Evolutionary conservation across 768 basidiomycete species (phyloP), one percentile per base, ranked within the genome.

Genomic region (Phanerodontia chrysosporium): DNA sequence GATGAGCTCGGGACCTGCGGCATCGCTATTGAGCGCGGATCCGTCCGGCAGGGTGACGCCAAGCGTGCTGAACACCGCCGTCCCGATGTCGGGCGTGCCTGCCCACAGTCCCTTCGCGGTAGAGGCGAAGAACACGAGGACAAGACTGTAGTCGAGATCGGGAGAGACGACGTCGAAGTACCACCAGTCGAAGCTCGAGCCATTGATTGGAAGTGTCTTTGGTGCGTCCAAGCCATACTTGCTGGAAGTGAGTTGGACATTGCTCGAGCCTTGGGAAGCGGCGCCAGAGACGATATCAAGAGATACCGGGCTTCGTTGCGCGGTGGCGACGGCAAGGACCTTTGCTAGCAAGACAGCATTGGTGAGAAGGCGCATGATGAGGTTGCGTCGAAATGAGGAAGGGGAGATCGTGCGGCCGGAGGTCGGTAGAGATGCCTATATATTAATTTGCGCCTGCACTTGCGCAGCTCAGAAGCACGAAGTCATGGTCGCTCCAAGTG

Each of bases 131-230:
- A 61, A 39, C 24, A 51, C 35, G 30, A 61, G 16, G 29, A 56
- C 55, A 12, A 45, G 28, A 36, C 51, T 54, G 39, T 57, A 51
- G 21, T 36, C 35, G 44, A 61, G 44, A 30, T 58, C 51, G 21
- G 16, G 7, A 8, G 60, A 35, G 27, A 61, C 45, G 30, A 56
- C 60, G 49, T 61, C 60, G 49, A 49, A 61, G 45, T 61, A 61
- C 60, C 60, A 61, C 60, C 55, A 57, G 51, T 61, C 60, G 52
- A 58, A 61, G 14, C 42, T 28, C 28, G 60, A 51, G 51, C 45
- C 48, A 51, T 61, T 61, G 9, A 61, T 7, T 14, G 32, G 16
- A 4, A 14, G 4, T 3, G 55, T n/a, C 28, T 57, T 61, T 10
- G 60, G 60, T 1, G 42, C 56, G 45, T 61, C 60, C 27, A 57